A percentile compares a stretch with the other conserved stretches of the same genome.
Conservation (phyloP, 1,284 basidiomycete genomes). For the Lignosus rhinocerotis region DNA sequence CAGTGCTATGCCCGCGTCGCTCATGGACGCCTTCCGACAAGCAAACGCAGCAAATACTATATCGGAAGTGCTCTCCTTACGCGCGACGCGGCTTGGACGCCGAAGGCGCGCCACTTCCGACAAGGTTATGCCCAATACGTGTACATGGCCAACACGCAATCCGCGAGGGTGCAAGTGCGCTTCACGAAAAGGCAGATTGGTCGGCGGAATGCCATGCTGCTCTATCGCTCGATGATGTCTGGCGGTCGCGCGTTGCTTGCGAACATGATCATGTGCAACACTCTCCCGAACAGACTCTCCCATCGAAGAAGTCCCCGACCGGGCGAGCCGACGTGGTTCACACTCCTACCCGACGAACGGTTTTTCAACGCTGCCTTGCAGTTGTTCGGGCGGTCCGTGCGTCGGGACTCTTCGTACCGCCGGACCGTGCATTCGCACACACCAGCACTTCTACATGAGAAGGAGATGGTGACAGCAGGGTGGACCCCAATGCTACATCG, state of each 20-base stretch:
- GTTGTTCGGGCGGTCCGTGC: slow-evolving; percentile 38
- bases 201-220: slow-evolving; percentile 32
- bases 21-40: slow-evolving; percentile 29
- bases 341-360: slow-evolving; percentile 49
- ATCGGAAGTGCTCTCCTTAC: slow-evolving; percentile 7
- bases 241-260: slow-evolving; percentile 36
- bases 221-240: slow-evolving; percentile 40
- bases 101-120: slow-evolving; percentile 25
- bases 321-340: slow-evolving; percentile 1
- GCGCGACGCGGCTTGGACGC: slow-evolving; percentile 18
- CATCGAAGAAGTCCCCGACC: background rate
- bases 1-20: slow-evolving; percentile 56
- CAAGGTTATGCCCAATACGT: slow-evolving; percentile 41
- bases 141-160: slow-evolving; percentile 6
- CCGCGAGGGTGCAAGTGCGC: background rate
- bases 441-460: slow-evolving; percentile 26
- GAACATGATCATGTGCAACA: slow-evolving; percentile 3
- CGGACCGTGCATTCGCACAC: slow-evolving; percentile 33
- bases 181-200: slow-evolving; percentile 25
- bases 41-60: slow-evolving; percentile 2
- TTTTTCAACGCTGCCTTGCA: slow-evolving; percentile 68
- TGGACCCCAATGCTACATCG: slow-evolving; percentile 46
- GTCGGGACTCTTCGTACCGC: slow-evolving; percentile 20
- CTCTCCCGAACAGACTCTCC: background rate
- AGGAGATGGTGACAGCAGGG: slow-evolving; percentile 17